These are phyloP conservation scores for Phylloporus sp. DNA, from an alignment of 768 basidiomycete genomes.

Conservation along the genomic window DNA sequence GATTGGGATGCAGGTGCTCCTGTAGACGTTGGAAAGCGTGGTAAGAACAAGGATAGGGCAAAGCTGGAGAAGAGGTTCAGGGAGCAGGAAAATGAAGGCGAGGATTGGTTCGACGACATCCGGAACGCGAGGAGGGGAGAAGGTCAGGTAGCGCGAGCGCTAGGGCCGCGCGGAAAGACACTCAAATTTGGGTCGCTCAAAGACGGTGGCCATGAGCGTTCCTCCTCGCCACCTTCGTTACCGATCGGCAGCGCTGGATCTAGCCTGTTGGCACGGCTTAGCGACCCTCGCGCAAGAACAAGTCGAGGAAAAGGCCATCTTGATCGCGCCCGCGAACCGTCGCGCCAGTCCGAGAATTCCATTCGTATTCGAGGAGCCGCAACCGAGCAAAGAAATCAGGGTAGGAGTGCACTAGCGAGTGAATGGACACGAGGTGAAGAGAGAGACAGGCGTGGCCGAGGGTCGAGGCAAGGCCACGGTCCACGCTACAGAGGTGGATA, in stretches of 20 bases:
- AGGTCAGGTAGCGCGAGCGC: slow-evolving; percentile 10
- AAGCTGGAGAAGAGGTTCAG: slow-evolving; percentile 49
- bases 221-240: slow-evolving; percentile 12
- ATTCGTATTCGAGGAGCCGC: slow-evolving; percentile 32
- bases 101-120: slow-evolving; percentile 59
- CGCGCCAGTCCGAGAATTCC: slow-evolving; percentile 3
- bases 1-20: slow-evolving; percentile 46
- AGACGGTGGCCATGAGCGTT: slow-evolving; percentile 23
- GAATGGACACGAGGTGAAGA: slow-evolving; percentile 17
- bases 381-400: slow-evolving; percentile 10
- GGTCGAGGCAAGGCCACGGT: slow-evolving; percentile 22
- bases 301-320: slow-evolving; percentile 3
- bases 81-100: slow-evolving; percentile 52
- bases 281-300: slow-evolving; percentile 9
- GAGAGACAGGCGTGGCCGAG: slow-evolving; percentile 21
- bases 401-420: slow-evolving; percentile 7
- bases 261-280: slow-evolving; percentile 36
- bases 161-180: slow-evolving; percentile 26
- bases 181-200: slow-evolving; percentile 35
- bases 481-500: slow-evolving; percentile 51
- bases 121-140: slow-evolving; percentile 27
- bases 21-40: slow-evolving; percentile 61
- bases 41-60: slow-evolving; percentile 54
- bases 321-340: slow-evolving; percentile 4
- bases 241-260: slow-evolving; percentile 17